Evolutionary conservation across 2,329 filamentous ascomycete genomes (phyloP).

Genomic region (Clarireedia sp.): DNA sequence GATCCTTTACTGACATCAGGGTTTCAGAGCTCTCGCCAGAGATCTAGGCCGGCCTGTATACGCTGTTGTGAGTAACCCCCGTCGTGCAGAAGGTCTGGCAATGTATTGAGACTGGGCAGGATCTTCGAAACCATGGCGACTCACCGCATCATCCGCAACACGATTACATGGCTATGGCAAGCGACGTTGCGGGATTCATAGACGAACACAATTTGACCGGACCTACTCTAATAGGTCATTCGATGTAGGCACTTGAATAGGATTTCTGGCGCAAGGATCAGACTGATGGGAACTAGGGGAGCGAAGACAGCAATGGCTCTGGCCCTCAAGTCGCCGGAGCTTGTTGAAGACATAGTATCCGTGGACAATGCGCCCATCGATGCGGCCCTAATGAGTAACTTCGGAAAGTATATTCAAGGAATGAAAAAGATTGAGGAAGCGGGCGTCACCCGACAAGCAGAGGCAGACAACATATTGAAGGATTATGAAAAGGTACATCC

Average conservation of each 20-base stretch:
- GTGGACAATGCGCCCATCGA: slow-evolving; percentile 92
- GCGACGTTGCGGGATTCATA: slow-evolving; percentile 76
- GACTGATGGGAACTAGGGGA: slow-evolving; percentile 46
- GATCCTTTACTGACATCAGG: slow-evolving; percentile 11
- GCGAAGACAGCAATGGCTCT: slow-evolving; percentile 89
- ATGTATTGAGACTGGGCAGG: slow-evolving; percentile 41
- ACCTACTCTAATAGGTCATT: slow-evolving; percentile 81
- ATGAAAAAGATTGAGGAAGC: slow-evolving; percentile 76
- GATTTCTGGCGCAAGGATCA: not conserved
- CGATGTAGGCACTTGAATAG: slow-evolving; percentile 54
- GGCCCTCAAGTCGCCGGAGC: slow-evolving; percentile 60
- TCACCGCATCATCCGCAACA: slow-evolving; percentile 71
- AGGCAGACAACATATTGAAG: slow-evolving; percentile 72
- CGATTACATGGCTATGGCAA: slow-evolving; percentile 74
- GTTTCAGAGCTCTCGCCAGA: slow-evolving; percentile 63
- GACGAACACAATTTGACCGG: slow-evolving; percentile 58
- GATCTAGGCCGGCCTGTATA: slow-evolving; percentile 77
- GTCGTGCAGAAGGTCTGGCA: not conserved
- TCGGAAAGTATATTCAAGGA: slow-evolving; percentile 70
- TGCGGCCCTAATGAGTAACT: slow-evolving; percentile 64
- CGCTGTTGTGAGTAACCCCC: slow-evolving; percentile 54
- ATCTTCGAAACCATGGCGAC: slow-evolving; percentile 88
- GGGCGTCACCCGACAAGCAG: slow-evolving; percentile 57
- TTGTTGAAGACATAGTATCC: slow-evolving; percentile 64
- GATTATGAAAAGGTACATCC: slow-evolving; percentile 57